phyloP scores from a whole-genome alignment of 2,329 filamentous ascomycete species.

The Botryotinia convoluta region DNA sequence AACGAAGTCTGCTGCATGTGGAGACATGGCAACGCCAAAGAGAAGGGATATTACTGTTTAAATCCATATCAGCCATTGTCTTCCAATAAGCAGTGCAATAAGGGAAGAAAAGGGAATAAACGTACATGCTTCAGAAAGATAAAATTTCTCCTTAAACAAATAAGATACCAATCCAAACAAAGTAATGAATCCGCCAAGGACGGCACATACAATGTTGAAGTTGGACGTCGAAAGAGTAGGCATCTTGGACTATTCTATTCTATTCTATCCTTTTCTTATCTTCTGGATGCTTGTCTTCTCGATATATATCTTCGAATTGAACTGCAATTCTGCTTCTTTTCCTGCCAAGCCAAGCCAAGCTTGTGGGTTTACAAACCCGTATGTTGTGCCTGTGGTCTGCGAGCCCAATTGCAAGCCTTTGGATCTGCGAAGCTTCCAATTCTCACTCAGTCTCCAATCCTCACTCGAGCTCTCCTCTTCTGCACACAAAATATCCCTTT shows the following conservation, averaged over 20 bases:
- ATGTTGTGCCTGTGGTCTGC: neutral
- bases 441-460: neutral
- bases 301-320: neutral
- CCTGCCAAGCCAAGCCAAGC: neutral
- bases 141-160: conserved; percentile 83
- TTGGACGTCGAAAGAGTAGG: conserved; percentile 50
- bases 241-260: conserved; percentile 38
- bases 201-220: conserved; percentile 56
- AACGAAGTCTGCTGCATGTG: conserved; percentile 72
- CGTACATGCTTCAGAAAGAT: conserved; percentile 85
- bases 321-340: neutral
- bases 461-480: too few species aligned
- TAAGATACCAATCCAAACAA: conserved; percentile 90
- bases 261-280: conserved; percentile 30
- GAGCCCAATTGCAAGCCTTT: neutral
- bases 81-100: neutral
- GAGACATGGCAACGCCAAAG: conserved; percentile 75
- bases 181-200: conserved; percentile 82
- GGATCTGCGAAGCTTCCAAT: neutral
- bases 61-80: neutral
- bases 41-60: conserved; percentile 79
- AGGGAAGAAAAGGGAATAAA: neutral
- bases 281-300: neutral
- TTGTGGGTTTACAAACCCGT: neutral
- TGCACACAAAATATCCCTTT: too few species aligned